Conservation (phyloP, 164 flowering plant species). For the Stephania cephalantha region DNA sequence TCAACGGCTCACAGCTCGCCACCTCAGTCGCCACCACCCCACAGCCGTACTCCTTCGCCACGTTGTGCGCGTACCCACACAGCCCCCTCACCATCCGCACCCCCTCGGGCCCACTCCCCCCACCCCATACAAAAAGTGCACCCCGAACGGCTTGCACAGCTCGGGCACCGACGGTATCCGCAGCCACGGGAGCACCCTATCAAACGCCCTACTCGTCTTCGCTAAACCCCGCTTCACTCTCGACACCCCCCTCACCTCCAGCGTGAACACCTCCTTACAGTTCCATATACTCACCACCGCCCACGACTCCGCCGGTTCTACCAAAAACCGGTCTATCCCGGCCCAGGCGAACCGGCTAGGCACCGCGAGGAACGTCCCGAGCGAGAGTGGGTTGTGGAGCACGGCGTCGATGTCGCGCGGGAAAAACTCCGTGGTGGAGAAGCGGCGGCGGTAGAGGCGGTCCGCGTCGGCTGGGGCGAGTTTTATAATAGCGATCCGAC, state of each 20-base stretch:
- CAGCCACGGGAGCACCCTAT: slow-evolving; percentile 66
- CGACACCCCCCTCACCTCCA: slow-evolving; percentile 80
- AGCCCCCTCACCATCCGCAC: slow-evolving; percentile 38
- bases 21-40: slow-evolving; percentile 88
- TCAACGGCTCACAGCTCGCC: slow-evolving; percentile 58
- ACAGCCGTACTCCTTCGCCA: slow-evolving; percentile 63
- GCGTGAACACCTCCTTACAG: slow-evolving; percentile 52
- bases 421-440: slow-evolving; percentile 88
- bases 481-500: slow-evolving; percentile 35
- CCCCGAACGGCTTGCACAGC: slow-evolving; percentile 75
- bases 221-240: slow-evolving; percentile 33
- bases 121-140: slow-evolving; percentile 80
- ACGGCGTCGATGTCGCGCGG: slow-evolving; percentile 87
- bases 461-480: slow-evolving; percentile 69
- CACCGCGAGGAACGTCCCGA: slow-evolving; percentile 83
- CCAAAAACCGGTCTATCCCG: slow-evolving; percentile 41
- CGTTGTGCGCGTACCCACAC: slow-evolving; percentile 74
- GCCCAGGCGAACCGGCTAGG: slow-evolving; percentile 37
- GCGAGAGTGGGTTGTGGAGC: slow-evolving; percentile 53
- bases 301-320: slow-evolving; percentile 80
- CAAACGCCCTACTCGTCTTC: slow-evolving; percentile 58
- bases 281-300: slow-evolving; percentile 86
- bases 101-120: slow-evolving; percentile 75
- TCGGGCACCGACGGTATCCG: slow-evolving; percentile 78
- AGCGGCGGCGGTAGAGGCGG: slow-evolving; percentile 57